Percentiles rank a stretch among this genome's conserved stretches.
phyloP scores from a whole-genome alignment of 768 basidiomycete species.

The Tulasnella sp. region DNA sequence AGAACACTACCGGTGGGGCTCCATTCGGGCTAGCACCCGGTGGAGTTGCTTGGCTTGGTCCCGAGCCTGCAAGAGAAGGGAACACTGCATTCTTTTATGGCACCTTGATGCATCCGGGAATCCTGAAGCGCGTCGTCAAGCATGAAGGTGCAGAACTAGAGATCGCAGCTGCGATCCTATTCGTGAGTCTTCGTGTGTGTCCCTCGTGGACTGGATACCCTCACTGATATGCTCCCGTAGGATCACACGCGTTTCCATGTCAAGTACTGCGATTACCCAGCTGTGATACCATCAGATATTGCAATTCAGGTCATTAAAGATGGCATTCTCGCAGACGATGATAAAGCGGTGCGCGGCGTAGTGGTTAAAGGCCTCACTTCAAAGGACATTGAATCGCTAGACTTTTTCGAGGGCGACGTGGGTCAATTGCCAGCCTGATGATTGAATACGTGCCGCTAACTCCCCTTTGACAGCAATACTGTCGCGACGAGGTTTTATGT shows the following conservation, averaged over 20 bases:
- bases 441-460: neutral
- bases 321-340: conserved; percentile 52
- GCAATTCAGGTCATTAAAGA: conserved; percentile 46
- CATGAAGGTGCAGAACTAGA: conserved; percentile 60
- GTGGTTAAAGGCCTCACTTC: conserved; percentile 67
- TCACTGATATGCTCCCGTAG: neutral
- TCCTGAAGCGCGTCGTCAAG: conserved; percentile 70
- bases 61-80: neutral
- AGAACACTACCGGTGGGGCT: neutral
- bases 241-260: conserved; percentile 19
- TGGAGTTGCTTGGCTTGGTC: neutral
- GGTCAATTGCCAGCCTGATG: conserved; percentile 32
- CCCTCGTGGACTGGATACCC: neutral
- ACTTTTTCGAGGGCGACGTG: conserved; percentile 79
- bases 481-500: conserved; percentile 49
- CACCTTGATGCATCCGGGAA: conserved; percentile 81
- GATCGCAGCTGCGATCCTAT: conserved; percentile 68
- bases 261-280: conserved; percentile 77
- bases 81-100: conserved; percentile 77
- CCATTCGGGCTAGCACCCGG: neutral
- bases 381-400: conserved; percentile 62
- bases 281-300: conserved; percentile 57
- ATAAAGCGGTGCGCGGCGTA: conserved; percentile 71
- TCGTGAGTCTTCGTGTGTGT: conserved; percentile 40
- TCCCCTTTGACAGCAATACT: conserved; percentile 60